Conservation (phyloP, 2,329 filamentous ascomycete species). For the Epicoccum sorghinum region DNA sequence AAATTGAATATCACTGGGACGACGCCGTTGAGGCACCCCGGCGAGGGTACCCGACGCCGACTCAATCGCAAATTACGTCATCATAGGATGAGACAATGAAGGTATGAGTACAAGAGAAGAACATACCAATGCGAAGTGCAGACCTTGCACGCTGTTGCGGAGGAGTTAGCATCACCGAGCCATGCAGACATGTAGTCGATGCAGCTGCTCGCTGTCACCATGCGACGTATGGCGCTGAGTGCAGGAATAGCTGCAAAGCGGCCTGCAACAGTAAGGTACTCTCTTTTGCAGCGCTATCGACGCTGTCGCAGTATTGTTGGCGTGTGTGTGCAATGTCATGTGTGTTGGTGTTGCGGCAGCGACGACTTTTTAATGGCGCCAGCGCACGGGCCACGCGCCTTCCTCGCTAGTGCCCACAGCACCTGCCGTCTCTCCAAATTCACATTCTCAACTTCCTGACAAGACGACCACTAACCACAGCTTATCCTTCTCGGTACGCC, state of each 20-base stretch:
- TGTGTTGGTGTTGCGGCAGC: conserved; percentile 1
- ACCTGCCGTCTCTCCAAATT: conserved; percentile 16
- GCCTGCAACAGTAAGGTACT: not conserved
- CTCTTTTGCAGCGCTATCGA: not conserved
- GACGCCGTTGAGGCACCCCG: conserved; percentile 81
- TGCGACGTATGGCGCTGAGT: not conserved
- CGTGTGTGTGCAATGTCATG: not conserved
- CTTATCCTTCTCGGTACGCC: conserved; percentile 49
- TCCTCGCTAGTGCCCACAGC: conserved; percentile 2
- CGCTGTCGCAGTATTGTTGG: not conserved
- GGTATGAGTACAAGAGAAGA: conserved; percentile 2
- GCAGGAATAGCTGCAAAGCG: not conserved
- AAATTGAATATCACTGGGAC: conserved; percentile 85
- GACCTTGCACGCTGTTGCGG: conserved; percentile 11
- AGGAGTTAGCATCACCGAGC: conserved; percentile 12
- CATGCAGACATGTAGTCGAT: not conserved
- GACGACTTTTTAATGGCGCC: conserved; percentile 5
- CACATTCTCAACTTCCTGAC: conserved; percentile 25
- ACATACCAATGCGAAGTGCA: conserved; percentile 30
- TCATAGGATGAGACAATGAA: conserved; percentile 61
- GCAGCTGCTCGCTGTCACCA: not conserved
- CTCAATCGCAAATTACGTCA: conserved; percentile 99
- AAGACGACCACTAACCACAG: conserved; percentile 22
- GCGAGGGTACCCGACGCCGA: conserved; percentile 84
- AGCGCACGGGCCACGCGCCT: conserved; percentile 2